Percentiles rank a stretch among this genome's conserved stretches.
Evolutionary conservation across 495 filamentous ascomycete species (phyloP).

Genomic region (Penicillium egyptiacum): DNA sequence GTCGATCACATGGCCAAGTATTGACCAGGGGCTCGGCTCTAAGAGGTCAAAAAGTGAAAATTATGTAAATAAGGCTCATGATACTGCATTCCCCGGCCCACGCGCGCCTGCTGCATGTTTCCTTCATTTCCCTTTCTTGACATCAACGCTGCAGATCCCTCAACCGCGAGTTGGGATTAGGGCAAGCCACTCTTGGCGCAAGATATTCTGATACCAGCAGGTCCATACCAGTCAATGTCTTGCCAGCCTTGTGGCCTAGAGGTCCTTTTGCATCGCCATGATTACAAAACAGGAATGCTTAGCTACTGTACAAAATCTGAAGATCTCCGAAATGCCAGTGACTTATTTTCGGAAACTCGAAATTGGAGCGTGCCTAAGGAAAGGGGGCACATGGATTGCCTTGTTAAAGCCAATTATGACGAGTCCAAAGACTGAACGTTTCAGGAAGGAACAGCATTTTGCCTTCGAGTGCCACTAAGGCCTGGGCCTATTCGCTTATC

Average conservation of each 20-base stretch:
- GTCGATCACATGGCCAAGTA: constrained; percentile 38
- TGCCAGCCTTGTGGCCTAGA: constrained; percentile 11
- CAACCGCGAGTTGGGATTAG: neutral
- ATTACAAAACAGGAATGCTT: constrained; percentile 20
- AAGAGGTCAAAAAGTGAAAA: neutral
- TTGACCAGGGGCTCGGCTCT: constrained; percentile 18
- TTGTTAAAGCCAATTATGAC: constrained; percentile 16
- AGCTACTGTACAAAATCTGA: constrained; percentile 1
- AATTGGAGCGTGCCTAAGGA: constrained; percentile 8
- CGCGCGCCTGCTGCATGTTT: constrained; percentile 17
- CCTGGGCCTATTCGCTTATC: neutral
- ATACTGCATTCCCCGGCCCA: constrained; percentile 21
- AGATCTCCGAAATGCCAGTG: constrained; percentile 15
- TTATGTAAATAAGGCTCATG: constrained; percentile 3
- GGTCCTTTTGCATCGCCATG: constrained; percentile 20
- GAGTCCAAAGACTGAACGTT: constrained; percentile 12
- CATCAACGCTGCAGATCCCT: constrained; percentile 8
- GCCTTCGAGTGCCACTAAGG: neutral
- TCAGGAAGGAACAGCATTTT: neutral
- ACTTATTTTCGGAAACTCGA: constrained; percentile 20
- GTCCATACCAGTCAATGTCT: constrained; percentile 26
- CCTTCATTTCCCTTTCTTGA: constrained; percentile 15
- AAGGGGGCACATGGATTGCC: constrained; percentile 23
- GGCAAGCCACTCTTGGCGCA: neutral
- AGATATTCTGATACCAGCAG: neutral